Evolutionary conservation across 164 flowering plant species (phyloP).

Genomic region (Vitis riparia): DNA sequence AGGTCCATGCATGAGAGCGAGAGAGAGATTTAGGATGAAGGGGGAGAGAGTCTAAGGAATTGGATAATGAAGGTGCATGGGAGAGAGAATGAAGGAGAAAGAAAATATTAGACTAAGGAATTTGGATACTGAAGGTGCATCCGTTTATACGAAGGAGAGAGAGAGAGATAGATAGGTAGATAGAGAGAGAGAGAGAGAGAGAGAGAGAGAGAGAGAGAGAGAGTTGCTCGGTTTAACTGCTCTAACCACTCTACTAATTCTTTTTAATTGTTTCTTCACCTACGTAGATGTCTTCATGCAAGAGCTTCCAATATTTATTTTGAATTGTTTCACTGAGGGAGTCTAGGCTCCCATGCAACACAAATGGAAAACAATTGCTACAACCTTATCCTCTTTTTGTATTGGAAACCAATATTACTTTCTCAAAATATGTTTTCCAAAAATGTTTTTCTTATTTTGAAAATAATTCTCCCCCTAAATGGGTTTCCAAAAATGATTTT

Average conservation of each 20-base stretch:
- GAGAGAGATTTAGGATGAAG: no score
- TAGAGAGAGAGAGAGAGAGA: background rate
- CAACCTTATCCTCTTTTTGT: background rate
- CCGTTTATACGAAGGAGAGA: background rate
- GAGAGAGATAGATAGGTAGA: no score
- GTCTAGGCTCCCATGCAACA: background rate
- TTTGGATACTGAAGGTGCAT: background rate
- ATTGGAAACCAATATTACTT: no score
- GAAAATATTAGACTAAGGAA: background rate
- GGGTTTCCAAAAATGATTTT: no score
- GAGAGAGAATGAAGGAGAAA: background rate
- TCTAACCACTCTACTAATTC: conserved; percentile 76
- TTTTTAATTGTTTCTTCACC: conserved; percentile 3
- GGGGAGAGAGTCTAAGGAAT: background rate
- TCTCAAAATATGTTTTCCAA: no score
- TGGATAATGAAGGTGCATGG: background rate
- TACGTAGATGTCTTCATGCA: conserved; percentile 17
- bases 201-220: background rate
- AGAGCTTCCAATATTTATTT: background rate
- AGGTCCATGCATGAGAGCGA: no score
- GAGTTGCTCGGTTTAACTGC: conserved; percentile 57
- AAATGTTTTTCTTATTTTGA: no score
- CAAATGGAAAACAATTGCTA: background rate
- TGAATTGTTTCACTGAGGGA: background rate
- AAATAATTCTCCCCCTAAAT: no score